Base-by-base conservation (phyloP, 2,329 filamentous ascomycete species). In the Cladophialophora psammophila region DNA sequence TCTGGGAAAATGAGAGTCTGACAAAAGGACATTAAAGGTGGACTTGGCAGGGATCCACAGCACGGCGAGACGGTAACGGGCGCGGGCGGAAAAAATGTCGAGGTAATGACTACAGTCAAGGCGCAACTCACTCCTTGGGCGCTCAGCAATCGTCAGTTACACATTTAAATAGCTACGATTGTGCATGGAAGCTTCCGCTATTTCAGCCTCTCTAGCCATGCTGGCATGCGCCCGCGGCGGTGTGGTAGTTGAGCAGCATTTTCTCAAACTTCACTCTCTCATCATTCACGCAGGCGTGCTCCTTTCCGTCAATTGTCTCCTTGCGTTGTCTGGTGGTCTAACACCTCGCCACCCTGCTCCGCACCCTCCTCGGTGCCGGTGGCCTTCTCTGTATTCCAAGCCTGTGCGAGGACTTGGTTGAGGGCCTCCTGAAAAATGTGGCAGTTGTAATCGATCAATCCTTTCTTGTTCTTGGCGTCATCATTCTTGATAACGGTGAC, bases 391-490 rank as follows among this genome's bases (percentile, higher is more conserved):
- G 78, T 77, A 63, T 82, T 80, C 81, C 81, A 83, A 55, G 75
- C 78, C 34, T 84, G 80, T 6, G 83, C 83, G 69, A 90, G 88
- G 5, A 90, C 86, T 69, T 89, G 83, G 66, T 86, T 83, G 59
- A 90, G 77, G 0, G 87, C 87, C 42, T 88, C 85, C 72, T 89
- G 86, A 72, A 90, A 87, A 1, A 87, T 84, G 56, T 86, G 84
- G 42, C 87, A 87, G 69, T 90, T 90, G 81, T 90, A 89, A 74
- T 90, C 88, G 68, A 90, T 88, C 57, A 90, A 77, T 0, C 86
- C 86, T 67, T 88, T 87, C 76, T 88, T 88, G 72, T 88, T 85
- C 53, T 85, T 85, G 9, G 87, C 85, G 67, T 87, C 87, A n/a
- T 87, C 85, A 69, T 89, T 86, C 40, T 87, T 86, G 79, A 90